Percentiles rank a stretch among this genome's conserved stretches.
Evolutionary conservation across 2,329 filamentous ascomycete genomes (phyloP).

Genomic region (Clonostachys sp.): DNA sequence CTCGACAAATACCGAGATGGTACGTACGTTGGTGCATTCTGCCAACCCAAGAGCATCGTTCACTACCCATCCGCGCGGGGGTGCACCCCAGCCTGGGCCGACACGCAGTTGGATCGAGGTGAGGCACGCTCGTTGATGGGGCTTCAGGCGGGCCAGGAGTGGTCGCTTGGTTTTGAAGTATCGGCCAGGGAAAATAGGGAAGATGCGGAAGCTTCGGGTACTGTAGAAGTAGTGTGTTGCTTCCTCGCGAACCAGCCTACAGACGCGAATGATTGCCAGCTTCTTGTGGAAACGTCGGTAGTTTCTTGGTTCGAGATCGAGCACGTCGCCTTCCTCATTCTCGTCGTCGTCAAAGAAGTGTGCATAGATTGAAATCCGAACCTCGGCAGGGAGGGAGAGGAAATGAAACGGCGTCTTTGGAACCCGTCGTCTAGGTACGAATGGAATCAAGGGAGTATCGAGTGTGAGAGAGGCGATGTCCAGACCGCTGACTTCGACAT

Average conservation of each 20-base stretch:
- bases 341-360: constrained; percentile 49
- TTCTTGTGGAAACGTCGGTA: constrained; percentile 55
- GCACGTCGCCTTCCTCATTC: constrained; percentile 20
- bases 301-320: constrained; percentile 66
- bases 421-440: constrained; percentile 18
- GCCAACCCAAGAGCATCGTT: constrained; percentile 58
- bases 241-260: constrained; percentile 56
- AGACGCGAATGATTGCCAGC: constrained; percentile 57
- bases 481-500: constrained; percentile 22
- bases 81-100: constrained; percentile 68
- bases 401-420: constrained; percentile 54
- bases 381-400: constrained; percentile 62
- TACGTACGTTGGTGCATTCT: constrained; percentile 55
- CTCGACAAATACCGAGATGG: constrained; percentile 65
- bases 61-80: constrained; percentile 67
- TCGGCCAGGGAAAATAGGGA: constrained; percentile 57
- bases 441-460: constrained; percentile 23
- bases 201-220: constrained; percentile 58
- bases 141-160: constrained; percentile 60
- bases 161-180: constrained; percentile 73
- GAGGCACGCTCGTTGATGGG: constrained; percentile 53
- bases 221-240: constrained; percentile 64
- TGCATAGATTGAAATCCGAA: constrained; percentile 66
- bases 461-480: constrained; percentile 38
- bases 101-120: constrained; percentile 65